Evolutionary conservation across 2,329 filamentous ascomycete genomes (phyloP).

Genomic region (Pezicula rhizophila): DNA sequence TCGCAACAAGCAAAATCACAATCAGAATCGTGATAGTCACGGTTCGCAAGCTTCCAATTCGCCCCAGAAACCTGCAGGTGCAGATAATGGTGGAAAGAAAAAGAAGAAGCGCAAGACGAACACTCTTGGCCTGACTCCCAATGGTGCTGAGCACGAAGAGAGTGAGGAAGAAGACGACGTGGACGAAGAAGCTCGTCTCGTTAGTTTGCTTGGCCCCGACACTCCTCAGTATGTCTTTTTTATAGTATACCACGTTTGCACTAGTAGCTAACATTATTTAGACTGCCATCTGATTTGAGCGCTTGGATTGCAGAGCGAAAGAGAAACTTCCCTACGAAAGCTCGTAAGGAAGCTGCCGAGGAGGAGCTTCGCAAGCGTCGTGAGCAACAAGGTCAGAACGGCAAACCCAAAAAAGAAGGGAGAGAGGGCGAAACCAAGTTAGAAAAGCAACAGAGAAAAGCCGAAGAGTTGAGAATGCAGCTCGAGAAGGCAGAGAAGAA

Average conservation of each 20-base stretch:
- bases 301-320: conserved; percentile 77
- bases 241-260: conserved; percentile 18
- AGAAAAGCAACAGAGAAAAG: conserved; percentile 47
- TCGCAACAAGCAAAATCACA: conserved; percentile 29
- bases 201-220: conserved; percentile 29
- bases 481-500: conserved; percentile 61
- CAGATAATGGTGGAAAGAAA: conserved; percentile 36
- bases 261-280: conserved; percentile 30
- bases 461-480: conserved; percentile 56
- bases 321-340: conserved; percentile 73
- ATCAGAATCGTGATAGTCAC: conserved; percentile 14
- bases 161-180: conserved; percentile 62
- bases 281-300: conserved; percentile 57
- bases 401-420: conserved; percentile 27
- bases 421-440: conserved; percentile 43
- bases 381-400: conserved; percentile 19
- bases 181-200: conserved; percentile 50
- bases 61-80: conserved; percentile 45
- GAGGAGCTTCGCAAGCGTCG: conserved; percentile 34
- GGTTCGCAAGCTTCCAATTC: conserved; percentile 22
- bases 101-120: conserved; percentile 70
- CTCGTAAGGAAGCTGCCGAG: conserved; percentile 59
- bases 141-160: conserved; percentile 42
- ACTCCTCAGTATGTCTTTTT: conserved; percentile 29
- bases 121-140: conserved; percentile 63